Percentiles rank a stretch among this genome's conserved stretches.
These are phyloP conservation scores for Dioscorea dumetorum DNA, from an alignment of 106 monocot species.

Conservation along the genomic window DNA sequence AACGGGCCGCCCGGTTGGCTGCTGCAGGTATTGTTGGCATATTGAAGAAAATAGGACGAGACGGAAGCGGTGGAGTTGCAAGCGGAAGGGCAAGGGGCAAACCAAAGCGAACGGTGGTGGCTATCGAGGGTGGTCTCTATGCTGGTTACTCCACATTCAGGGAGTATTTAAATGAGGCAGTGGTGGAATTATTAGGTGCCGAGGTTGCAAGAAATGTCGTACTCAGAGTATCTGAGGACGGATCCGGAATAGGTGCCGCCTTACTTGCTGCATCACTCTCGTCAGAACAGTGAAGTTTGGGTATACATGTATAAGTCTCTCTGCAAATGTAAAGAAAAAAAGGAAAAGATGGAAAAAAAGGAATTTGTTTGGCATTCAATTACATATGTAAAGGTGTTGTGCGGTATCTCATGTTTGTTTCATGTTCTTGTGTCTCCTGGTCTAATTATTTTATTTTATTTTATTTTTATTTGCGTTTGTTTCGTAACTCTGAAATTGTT, in stretches of 20 bases:
- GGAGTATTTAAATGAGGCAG: slow-evolving; percentile 80
- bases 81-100: slow-evolving; percentile 38
- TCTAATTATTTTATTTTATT: too few relatives aligned
- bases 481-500: too few relatives aligned
- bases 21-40: slow-evolving; percentile 97
- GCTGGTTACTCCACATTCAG: slow-evolving; percentile 56
- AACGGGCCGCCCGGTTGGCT: slow-evolving; percentile 75
- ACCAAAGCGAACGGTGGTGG: slow-evolving; percentile 60
- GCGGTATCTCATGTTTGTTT: too few relatives aligned
- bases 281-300: slow-evolving; percentile 21
- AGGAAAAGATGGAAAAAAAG: too few relatives aligned
- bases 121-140: slow-evolving; percentile 78
- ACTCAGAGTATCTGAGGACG: slow-evolving; percentile 59
- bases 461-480: too few relatives aligned
- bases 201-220: slow-evolving; percentile 58
- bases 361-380: slow-evolving; percentile 1
- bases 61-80: slow-evolving; percentile 58
- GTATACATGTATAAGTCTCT: slow-evolving; percentile 10
- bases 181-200: slow-evolving; percentile 77
- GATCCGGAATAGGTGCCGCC: slow-evolving; percentile 87
- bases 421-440: too few relatives aligned
- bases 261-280: slow-evolving; percentile 71
- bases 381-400: neutral
- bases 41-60: slow-evolving; percentile 89
- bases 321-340: slow-evolving; percentile 33